Evolutionary conservation across 805 yeast species (phyloP).

Genomic region (Sugiyamaella chiloensis): DNA sequence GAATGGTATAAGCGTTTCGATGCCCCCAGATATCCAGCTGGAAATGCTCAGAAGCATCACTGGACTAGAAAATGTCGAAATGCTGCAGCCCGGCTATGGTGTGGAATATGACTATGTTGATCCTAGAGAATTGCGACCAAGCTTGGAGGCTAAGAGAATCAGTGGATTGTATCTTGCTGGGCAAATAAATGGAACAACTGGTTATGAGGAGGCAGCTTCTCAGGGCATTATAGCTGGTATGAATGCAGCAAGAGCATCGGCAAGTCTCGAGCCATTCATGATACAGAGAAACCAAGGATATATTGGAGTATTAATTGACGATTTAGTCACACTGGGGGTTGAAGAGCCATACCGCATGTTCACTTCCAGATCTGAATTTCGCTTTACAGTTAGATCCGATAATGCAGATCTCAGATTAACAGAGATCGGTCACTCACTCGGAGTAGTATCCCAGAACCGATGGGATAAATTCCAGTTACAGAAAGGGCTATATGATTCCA

Average conservation of each 20-base stretch:
- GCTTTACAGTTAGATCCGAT: slow-evolving; percentile 87
- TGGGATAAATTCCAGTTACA: slow-evolving; percentile 49
- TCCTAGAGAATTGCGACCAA: slow-evolving; percentile 76
- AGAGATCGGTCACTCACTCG: slow-evolving; percentile 57
- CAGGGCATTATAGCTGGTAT: slow-evolving; percentile 96
- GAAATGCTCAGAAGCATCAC: slow-evolving; percentile 71
- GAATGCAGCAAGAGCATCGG: slow-evolving; percentile 72
- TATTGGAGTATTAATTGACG: slow-evolving; percentile 90
- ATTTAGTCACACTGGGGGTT: slow-evolving; percentile 90
- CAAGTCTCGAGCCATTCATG: slow-evolving; percentile 42
- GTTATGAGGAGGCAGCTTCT: slow-evolving; percentile 98
- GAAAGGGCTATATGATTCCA: slow-evolving; percentile 40
- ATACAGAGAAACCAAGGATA: slow-evolving; percentile 81
- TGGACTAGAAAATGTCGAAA: slow-evolving; percentile 83
- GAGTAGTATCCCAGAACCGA: slow-evolving; percentile 63
- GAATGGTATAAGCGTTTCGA: slow-evolving; percentile 91
- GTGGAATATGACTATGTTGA: slow-evolving; percentile 97
- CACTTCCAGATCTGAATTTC: slow-evolving; percentile 90
- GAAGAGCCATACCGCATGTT: slow-evolving; percentile 98
- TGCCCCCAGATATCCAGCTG: slow-evolving; percentile 91
- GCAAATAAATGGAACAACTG: slow-evolving; percentile 97
- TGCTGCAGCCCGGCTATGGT: slow-evolving; percentile 97
- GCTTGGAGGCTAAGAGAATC: slow-evolving; percentile 78
- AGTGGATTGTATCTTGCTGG: slow-evolving; percentile 87
- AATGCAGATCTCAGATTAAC: slow-evolving; percentile 90